phyloP scores from a whole-genome alignment of 1,284 basidiomycete genomes.

The Athelia psychrophila region DNA sequence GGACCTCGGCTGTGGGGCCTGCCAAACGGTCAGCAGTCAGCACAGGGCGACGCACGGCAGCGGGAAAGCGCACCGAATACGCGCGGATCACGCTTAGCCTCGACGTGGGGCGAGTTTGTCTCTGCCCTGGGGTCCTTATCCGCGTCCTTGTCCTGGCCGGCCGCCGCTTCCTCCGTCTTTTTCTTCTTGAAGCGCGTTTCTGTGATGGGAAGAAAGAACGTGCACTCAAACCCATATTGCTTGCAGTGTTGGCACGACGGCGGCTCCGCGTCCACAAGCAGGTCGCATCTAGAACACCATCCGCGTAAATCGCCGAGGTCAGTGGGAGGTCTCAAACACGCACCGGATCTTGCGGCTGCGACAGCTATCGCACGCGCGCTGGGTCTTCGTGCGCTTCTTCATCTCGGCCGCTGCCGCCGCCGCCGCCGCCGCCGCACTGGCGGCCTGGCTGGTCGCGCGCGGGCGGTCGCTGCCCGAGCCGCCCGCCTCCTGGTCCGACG shows the following conservation, averaged over 20 bases:
- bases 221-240: slow-evolving; percentile 89
- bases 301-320: too few relatives aligned
- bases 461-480: slow-evolving; percentile 46
- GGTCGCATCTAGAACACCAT: slow-evolving; percentile 62
- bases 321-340: slow-evolving; percentile 13
- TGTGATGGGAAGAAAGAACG: slow-evolving; percentile 96
- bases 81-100: slow-evolving; percentile 46
- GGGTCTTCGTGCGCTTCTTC: slow-evolving; percentile 89
- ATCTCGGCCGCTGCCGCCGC: slow-evolving; percentile 42
- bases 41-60: slow-evolving; percentile 34
- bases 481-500: slow-evolving; percentile 56
- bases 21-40: slow-evolving; percentile 31
- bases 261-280: slow-evolving; percentile 71
- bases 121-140: slow-evolving; percentile 19
- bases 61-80: slow-evolving; percentile 64
- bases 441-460: slow-evolving; percentile 29
- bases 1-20: slow-evolving; percentile 86
- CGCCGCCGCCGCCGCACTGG: slow-evolving; percentile 22
- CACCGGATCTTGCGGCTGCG: slow-evolving; percentile 90
- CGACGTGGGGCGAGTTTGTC: slow-evolving; percentile 34
- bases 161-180: slow-evolving; percentile 68
- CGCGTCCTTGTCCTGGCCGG: slow-evolving; percentile 42
- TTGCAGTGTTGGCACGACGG: slow-evolving; percentile 84
- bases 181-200: slow-evolving; percentile 99
- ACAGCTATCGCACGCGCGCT: slow-evolving; percentile 89